These are phyloP conservation scores for Epithemia pelagica DNA, from an alignment of 108 stramenopile genomes.

Conservation along the genomic window DNA sequence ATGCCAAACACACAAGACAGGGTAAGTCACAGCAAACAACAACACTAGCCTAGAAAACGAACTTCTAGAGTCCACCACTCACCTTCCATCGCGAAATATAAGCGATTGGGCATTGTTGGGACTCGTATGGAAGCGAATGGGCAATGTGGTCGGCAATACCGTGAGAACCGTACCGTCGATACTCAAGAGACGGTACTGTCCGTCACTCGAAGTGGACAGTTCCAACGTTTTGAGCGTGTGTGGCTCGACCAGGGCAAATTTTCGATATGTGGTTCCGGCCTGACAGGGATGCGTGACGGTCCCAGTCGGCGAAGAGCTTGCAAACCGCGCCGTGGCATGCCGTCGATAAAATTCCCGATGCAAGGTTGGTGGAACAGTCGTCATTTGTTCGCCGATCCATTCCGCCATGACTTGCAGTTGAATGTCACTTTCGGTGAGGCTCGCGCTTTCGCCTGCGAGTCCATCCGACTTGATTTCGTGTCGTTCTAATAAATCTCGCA, in stretches of 20 bases:
- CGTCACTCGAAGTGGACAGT: background rate
- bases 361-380: conserved; percentile 17
- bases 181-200: background rate
- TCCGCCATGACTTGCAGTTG: conserved; percentile 9
- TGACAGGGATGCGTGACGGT: conserved; percentile 28
- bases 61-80: too few species aligned
- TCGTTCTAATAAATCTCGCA: background rate
- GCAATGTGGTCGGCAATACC: background rate
- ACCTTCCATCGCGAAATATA: background rate
- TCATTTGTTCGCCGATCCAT: conserved; percentile 42
- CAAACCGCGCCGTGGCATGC: conserved; percentile 25
- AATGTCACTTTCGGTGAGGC: background rate
- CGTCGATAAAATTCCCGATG: conserved; percentile 38
- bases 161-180: background rate
- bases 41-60: too few species aligned
- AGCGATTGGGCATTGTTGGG: too few species aligned
- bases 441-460: background rate
- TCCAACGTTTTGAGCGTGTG: conserved; percentile 1
- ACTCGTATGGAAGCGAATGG: too few species aligned
- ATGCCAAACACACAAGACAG: too few species aligned
- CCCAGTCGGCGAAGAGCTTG: conserved; percentile 10
- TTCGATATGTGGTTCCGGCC: conserved; percentile 26
- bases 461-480: background rate
- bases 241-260: conserved; percentile 15
- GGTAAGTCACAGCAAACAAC: too few species aligned